phyloP scores from a whole-genome alignment of 176 grass and related monocot species.

The Hordeum vulgare region DNA sequence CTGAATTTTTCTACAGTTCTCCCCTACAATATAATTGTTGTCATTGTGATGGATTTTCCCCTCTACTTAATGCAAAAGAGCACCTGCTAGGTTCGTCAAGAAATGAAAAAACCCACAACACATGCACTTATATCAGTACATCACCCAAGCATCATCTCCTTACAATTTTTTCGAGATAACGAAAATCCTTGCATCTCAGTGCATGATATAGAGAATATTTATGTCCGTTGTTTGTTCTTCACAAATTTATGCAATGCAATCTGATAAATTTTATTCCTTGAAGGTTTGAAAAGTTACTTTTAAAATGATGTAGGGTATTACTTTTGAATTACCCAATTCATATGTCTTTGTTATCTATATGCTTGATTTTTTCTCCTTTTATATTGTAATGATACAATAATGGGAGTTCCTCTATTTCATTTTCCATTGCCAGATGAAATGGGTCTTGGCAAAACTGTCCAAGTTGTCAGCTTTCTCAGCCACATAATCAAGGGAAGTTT shows the following conservation, averaged over 20 bases:
- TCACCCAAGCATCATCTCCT: not conserved
- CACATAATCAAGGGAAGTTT: constrained; percentile 40
- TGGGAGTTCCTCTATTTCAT: not conserved
- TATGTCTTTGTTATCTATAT: not conserved
- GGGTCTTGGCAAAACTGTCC: constrained; percentile 80
- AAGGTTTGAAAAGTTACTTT: not conserved
- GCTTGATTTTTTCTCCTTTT: not conserved
- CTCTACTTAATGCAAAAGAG: too few species aligned
- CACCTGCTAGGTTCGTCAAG: not conserved
- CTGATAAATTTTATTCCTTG: not conserved
- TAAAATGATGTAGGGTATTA: not conserved
- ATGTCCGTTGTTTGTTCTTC: not conserved
- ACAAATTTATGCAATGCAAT: not conserved
- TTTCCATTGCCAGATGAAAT: constrained; percentile 65
- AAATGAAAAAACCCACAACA: not conserved
- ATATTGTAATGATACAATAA: not conserved
- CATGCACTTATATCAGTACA: not conserved
- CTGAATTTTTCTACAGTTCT: too few species aligned
- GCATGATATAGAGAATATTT: not conserved
- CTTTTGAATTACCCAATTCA: not conserved
- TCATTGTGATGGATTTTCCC: too few species aligned
- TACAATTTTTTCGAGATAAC: not conserved
- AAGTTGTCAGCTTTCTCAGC: constrained; percentile 58
- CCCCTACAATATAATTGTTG: too few species aligned
- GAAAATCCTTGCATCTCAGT: not conserved